Evolutionary conservation across 1,139 yeast species (phyloP).

Genomic region (Hemisphaericaspora lyxosophila): DNA sequence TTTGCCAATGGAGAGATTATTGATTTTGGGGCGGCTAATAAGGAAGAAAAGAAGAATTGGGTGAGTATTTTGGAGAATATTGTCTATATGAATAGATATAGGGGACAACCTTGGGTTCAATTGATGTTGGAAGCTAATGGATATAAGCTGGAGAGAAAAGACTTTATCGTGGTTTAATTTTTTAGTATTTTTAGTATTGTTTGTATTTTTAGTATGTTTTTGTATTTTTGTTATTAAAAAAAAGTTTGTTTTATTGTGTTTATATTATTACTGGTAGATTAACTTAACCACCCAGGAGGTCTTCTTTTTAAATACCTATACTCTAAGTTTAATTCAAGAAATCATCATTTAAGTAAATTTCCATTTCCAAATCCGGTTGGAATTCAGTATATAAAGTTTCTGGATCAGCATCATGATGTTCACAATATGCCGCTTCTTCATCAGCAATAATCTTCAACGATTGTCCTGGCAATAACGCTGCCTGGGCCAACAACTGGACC

Average conservation of each 20-base stretch:
- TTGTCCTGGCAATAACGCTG: constrained; percentile 45
- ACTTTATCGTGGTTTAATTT: constrained; percentile 3
- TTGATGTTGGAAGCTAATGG: constrained; percentile 30
- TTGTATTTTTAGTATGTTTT: background rate
- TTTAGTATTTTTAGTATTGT: background rate
- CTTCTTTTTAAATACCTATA: too few relatives aligned
- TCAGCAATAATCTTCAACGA: constrained; percentile 46
- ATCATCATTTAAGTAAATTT: constrained; percentile 23
- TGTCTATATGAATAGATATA: constrained; percentile 51
- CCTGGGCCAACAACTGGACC: constrained; percentile 70
- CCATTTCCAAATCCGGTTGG: constrained; percentile 54
- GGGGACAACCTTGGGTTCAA: constrained; percentile 73
- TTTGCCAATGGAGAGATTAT: constrained; percentile 71
- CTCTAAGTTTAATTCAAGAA: constrained; percentile 16
- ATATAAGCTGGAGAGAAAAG: background rate
- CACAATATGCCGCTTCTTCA: constrained; percentile 70
- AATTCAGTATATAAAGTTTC: constrained; percentile 71
- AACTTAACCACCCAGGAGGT: background rate
- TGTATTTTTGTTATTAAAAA: background rate
- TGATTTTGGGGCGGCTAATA: constrained; percentile 66
- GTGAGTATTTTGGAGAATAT: constrained; percentile 51
- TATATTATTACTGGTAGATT: background rate
- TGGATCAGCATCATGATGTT: constrained; percentile 59
- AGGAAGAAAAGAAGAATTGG: constrained; percentile 58
- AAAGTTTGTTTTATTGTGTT: background rate